Base-by-base conservation (phyloP, 2,329 filamentous ascomycete species). In the Penicillium polonicum region DNA sequence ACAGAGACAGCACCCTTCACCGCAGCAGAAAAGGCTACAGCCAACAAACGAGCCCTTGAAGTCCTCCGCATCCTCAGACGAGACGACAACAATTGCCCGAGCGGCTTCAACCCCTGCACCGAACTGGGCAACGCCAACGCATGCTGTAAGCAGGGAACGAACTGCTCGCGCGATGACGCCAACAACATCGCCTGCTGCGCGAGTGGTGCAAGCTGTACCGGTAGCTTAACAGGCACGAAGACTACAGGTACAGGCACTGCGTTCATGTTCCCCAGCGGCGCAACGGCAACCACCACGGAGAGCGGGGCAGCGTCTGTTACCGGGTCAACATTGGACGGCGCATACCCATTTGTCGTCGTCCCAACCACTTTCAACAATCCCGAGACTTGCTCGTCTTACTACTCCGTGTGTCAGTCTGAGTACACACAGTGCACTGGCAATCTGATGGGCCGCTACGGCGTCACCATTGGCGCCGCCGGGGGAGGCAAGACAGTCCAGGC, bases 111-210 rank as follows among this genome's bases (percentile, higher is more conserved):
- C 57, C 74, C 76, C 43, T 87, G 85, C 72, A 74, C 75, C 33
- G 76, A 78, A 58, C 70, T 85, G 39, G 81, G 80, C 52, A 80
- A 81, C 5, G 72, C 81, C 2, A 77, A 77, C 39, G 77, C 84
- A 54, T 88, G 85, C 76, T 88, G 85, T 71, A 74, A 74, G 35
- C 72, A 74, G 41, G 77, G 76, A 48, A 79, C 82, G 23, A 76
- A 79, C 56, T 88, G 85, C 74, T 79, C 81, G 42, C 77, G 79
- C 50, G 85, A 88, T 70, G 72, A 73, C 41, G 81, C 79, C 38
- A 79, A 83, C 53, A 78, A 85, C 60, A 80, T 87, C 53, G 85
- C 84, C 25, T 88, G 85, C 76, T 88, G 85, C 72, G 84, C 84
- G 0, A 77, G 73, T 27, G 80, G 82, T 50, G 81, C 81, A 15